These are phyloP conservation scores for Guyanaporus albipodus DNA, from an alignment of 768 basidiomycete genomes.

Conservation along the genomic window DNA sequence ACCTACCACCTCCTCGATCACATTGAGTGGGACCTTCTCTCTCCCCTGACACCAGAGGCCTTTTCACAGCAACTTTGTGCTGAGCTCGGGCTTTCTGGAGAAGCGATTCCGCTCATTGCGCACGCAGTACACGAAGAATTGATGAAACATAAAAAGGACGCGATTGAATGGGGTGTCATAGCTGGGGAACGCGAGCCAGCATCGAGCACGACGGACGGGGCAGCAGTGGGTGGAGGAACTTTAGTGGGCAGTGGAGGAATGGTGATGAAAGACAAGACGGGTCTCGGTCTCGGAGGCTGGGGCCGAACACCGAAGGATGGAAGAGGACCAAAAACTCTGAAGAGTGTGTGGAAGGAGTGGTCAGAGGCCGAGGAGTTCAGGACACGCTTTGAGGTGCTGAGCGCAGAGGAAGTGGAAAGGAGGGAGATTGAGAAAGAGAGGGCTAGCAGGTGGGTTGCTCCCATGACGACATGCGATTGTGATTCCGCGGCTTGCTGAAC, in stretches of 20 bases:
- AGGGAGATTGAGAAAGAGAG: conserved; percentile 86
- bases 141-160: conserved; percentile 92
- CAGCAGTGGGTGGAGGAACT: conserved; percentile 2
- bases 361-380: conserved; percentile 85
- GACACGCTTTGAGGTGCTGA: conserved; percentile 84
- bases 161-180: conserved; percentile 90
- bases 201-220: conserved; percentile 16
- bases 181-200: conserved; percentile 46
- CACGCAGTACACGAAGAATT: conserved; percentile 96
- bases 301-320: conserved; percentile 75
- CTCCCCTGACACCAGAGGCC: conserved; percentile 81
- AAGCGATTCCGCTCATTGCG: conserved; percentile 83
- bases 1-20: conserved; percentile 89
- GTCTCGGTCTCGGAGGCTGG: conserved; percentile 70
- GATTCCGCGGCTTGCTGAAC: conserved; percentile 1
- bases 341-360: conserved; percentile 96
- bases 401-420: conserved; percentile 86
- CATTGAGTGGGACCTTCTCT: conserved; percentile 98
- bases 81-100: conserved; percentile 86
- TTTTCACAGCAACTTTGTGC: conserved; percentile 77
- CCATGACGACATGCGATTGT: not conserved
- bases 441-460: conserved; percentile 53
- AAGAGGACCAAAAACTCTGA: conserved; percentile 73
- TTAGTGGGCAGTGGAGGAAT: conserved; percentile 36
- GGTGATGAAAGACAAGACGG: conserved; percentile 79